Conservation (phyloP, 805 yeast species). For the Torulaspora gathmanii region DNA sequence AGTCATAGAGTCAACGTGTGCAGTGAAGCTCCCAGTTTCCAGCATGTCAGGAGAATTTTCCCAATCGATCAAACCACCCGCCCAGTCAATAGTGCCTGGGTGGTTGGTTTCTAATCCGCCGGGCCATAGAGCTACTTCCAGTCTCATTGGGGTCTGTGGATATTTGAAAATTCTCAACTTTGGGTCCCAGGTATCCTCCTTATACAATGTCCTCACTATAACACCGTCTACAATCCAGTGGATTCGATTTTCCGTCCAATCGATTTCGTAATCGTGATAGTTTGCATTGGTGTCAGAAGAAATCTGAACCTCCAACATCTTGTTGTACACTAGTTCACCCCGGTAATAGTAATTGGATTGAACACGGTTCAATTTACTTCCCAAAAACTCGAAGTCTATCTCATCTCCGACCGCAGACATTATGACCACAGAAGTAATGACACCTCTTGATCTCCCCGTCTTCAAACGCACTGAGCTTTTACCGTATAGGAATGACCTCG, state of each 20-base stretch:
- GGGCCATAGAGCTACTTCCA: slow-evolving; percentile 77
- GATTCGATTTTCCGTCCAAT: slow-evolving; percentile 71
- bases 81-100: slow-evolving; percentile 72
- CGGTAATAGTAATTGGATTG: slow-evolving; percentile 80
- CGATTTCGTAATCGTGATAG: slow-evolving; percentile 72
- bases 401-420: slow-evolving; percentile 88
- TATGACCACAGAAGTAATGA: slow-evolving; percentile 74
- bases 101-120: slow-evolving; percentile 55
- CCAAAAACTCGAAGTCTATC: slow-evolving; percentile 83
- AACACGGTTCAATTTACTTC: slow-evolving; percentile 58
- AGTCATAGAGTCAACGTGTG: slow-evolving; percentile 51
- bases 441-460: slow-evolving; percentile 73
- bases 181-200: slow-evolving; percentile 57
- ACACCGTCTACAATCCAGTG: slow-evolving; percentile 71
- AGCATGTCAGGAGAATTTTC: slow-evolving; percentile 59
- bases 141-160: slow-evolving; percentile 73
- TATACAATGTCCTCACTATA: slow-evolving; percentile 57
- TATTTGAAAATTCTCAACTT: slow-evolving; percentile 49
- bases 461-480: slow-evolving; percentile 61
- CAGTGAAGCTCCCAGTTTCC: slow-evolving; percentile 70
- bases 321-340: slow-evolving; percentile 66
- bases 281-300: slow-evolving; percentile 52
- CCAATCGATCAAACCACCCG: slow-evolving; percentile 89
- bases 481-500: slow-evolving; percentile 82
- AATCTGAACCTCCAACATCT: slow-evolving; percentile 34